Base-by-base conservation (phyloP, 768 basidiomycete genomes). In the Botryobasidium botryosum region DNA sequence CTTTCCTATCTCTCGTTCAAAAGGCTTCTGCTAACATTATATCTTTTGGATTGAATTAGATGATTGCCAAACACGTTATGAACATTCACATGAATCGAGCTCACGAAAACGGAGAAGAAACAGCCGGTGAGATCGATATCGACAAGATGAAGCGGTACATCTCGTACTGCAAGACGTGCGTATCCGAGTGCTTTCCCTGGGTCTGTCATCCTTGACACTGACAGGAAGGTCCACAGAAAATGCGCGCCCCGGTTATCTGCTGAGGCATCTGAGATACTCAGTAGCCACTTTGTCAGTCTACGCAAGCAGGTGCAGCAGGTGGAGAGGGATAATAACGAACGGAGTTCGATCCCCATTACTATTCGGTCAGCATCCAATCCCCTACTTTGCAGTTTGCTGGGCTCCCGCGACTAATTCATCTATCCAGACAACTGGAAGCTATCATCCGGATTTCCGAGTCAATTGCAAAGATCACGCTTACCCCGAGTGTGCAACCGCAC, bases 121-220 rank as follows among this genome's bases (percentile, higher is more conserved):
- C 66, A 4, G 69, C 76, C 1, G 92, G 87, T 5, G 94, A 99
- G 63, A 84, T 99, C 45, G 80, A 84, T 52, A 70, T 97, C 32
- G 94, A 94, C 56, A 92, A 90, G 66, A 99, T 99, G 94, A 96
- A 91, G 66, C 74, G 87, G 43, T 99, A 85, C 55, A 83, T 97
- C 49, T 76, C 90, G 7, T 97, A 90, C 58, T 94, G 87, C 70
- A 96, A 96, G 63, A 77, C 76, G 92, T 85, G 56, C 40, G 69
- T 56, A 3, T 6, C 18, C 27, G 20, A 28, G 44, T 12, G 20
- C n/a, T 5, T 33, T 12, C 31, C 6, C 36, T 43, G 21, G 37
- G 40, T 3, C 32, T 24, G 18, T n/a, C n/a, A n/a, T n/a, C n/a
- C 20, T 5, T 18, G 25, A 44, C 24, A 23, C 49, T 41, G 21